phyloP scores from a whole-genome alignment of 179 eudicot genomes.

The Vitellaria paradoxa region DNA sequence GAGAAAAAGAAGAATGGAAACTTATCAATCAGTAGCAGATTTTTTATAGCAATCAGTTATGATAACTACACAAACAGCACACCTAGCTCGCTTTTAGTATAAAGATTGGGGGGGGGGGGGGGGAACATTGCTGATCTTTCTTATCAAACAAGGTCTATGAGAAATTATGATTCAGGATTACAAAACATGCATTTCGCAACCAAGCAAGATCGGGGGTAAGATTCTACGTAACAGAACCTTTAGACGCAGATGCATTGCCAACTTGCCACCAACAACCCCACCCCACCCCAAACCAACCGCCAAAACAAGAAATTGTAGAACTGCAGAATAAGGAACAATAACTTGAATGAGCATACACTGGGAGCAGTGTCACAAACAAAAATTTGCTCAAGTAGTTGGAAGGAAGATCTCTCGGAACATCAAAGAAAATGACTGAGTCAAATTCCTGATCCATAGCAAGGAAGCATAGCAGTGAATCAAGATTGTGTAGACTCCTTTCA shows the following conservation, averaged over 20 bases:
- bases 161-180: too few species aligned
- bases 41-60: not conserved
- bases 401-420: not conserved
- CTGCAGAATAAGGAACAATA: not conserved
- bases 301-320: too few species aligned
- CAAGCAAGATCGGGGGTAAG: too few species aligned
- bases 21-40: not conserved
- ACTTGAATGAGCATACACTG: not conserved
- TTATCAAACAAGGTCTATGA: too few species aligned
- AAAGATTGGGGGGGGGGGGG: too few species aligned
- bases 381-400: not conserved
- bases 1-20: not conserved
- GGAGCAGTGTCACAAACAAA: not conserved
- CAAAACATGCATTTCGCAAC: too few species aligned
- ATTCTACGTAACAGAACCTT: too few species aligned
- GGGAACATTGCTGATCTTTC: too few species aligned
- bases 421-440: not conserved
- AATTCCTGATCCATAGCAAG: not conserved
- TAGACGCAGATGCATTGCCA: too few species aligned
- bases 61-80: not conserved
- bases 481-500: not conserved
- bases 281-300: too few species aligned
- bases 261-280: too few species aligned
- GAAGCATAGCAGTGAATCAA: not conserved
- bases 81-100: too few species aligned